Evolutionary conservation across 208 protist species (phyloP), one percentile per base, ranked within the genome.

Genomic region (Trypanosoma lewisi): DNA sequence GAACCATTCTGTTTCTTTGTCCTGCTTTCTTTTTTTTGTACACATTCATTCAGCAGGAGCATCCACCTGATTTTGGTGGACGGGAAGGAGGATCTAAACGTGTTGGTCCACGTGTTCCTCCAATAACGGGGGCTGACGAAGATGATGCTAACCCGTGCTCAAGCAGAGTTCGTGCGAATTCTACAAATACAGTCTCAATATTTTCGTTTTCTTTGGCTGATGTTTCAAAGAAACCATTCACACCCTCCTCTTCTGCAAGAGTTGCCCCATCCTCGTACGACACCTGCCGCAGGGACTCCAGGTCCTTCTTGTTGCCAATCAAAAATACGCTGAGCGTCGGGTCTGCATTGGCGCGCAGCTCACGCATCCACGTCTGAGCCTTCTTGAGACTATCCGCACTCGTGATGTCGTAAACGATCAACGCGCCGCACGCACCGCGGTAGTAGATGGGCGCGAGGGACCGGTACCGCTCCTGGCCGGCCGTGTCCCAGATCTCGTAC

Each of bases 401-500:
- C 7, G 98, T 99, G 58, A 99, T 97, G 73, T 99, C 98, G 71
- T 99, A 99, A 42, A 98, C 98, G 6, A 99, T 83, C 8, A 99
- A 63, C 11, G 91, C 91, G 47, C 86, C 91, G 49, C 77, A 87
- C 12, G 94, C 89, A n/a, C 89, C 88, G 54, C 94, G 86, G 78
- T 97, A 97, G 75, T 97, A 97, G 37, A 96, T 96, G 19, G 90
- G 90, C 12, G 90, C 91, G 12, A 97, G 79, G 16, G 90, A 90
- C 53, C 91, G 81, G 61, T 94, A 97, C 30, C 89, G 89, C 71
- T 97, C 92, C 80, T 97, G 92, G 0, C 92, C 92, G 19, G 92
- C 92, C 12, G 92, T 97, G 59, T 97, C 92, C 90, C 92, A 97
- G 51, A 97, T 95, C 50, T 95, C 88, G 33, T 83, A 87, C 75